These are phyloP conservation scores for Pythium coloratum DNA, from an alignment of 352 stramenopile species.

Conservation along the genomic window DNA sequence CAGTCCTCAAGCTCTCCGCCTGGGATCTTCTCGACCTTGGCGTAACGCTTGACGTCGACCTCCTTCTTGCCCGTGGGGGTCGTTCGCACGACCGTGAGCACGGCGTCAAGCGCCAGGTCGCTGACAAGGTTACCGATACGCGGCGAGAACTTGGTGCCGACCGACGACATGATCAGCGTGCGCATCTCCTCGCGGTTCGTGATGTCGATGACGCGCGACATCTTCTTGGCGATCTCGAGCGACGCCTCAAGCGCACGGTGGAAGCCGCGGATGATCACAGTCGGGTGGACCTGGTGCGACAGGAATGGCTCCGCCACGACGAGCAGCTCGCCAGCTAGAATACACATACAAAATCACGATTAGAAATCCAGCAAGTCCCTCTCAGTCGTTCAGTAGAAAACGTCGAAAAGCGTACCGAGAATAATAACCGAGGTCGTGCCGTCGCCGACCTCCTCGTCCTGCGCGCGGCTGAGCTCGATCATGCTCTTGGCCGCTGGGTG, in stretches of 20 bases:
- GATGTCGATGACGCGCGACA: slow-evolving; percentile 94
- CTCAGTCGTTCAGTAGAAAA: background rate
- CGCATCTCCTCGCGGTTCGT: slow-evolving; percentile 95
- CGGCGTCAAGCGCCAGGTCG: slow-evolving; percentile 96
- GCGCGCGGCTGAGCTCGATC: slow-evolving; percentile 98
- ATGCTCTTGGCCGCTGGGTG: slow-evolving; percentile 99
- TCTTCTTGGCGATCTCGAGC: slow-evolving; percentile 92
- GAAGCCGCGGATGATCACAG: slow-evolving; percentile 97
- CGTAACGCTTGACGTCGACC: slow-evolving; percentile 99
- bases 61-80: slow-evolving; percentile 90
- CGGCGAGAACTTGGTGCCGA: slow-evolving; percentile 98
- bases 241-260: slow-evolving; percentile 84
- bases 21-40: slow-evolving; percentile 99
- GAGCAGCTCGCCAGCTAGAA: slow-evolving; percentile 95
- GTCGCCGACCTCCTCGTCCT: slow-evolving; percentile 99
- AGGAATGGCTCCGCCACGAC: slow-evolving; percentile 97
- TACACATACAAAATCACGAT: slow-evolving; percentile 5
- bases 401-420: slow-evolving; percentile 56
- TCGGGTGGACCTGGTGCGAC: slow-evolving; percentile 97
- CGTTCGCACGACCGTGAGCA: slow-evolving; percentile 93
- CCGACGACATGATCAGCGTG: slow-evolving; percentile 95
- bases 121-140: slow-evolving; percentile 97
- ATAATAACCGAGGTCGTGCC: slow-evolving; percentile 99
- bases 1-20: slow-evolving; percentile 96
- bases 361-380: background rate